Evolutionary conservation across 495 filamentous ascomycete genomes (phyloP), one percentile per base, ranked within the genome.

Genomic region (Arthonia radiata): DNA sequence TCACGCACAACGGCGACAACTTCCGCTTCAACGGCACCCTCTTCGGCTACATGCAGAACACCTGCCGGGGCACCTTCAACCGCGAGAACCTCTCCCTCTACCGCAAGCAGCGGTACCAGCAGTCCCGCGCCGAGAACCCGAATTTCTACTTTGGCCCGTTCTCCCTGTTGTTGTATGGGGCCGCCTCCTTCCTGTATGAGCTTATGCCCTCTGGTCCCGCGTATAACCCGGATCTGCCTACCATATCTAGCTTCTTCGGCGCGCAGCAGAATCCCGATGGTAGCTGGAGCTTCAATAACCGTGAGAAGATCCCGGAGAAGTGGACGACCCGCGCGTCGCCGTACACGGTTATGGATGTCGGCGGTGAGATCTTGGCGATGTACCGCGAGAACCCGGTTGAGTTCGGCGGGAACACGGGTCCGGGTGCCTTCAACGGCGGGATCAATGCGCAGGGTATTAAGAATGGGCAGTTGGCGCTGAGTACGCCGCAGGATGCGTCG

Each of bases 111-210:
- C 19, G 19, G 19, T 22, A 22, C 19, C 19, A 22, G 11, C 19
- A 22, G 11, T 22, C 19, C 6, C 19, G 6, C 6, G 11, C 11
- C 19, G 19, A 22, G 19, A 22, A 22, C 19, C 19, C 19, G 11
- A 22, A 22, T 11, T 22, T 22, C 17, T 22, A 36, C 35, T 51
- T 53, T 27, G 46, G 48, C 16, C 46, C 44, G 6, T 32, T 43
- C 3, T 25, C 31, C 3, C 23, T 52, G 5, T 34, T 54, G 1
- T 37, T 54, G 1, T 50, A 37, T 35, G 47, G 47, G 22, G 50
- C 50, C 16, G 37, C 50, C 6, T 43, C 45, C 8, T 54, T 50
- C 43, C 35, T 54, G 13, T 54, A 51, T 35, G 44, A 50, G 35
- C 39, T 53, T 18, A 47, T 53, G 35, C 48, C 48, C 2, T 41